Percentiles rank a stretch among this genome's conserved stretches.
phyloP scores from a whole-genome alignment of 1,284 basidiomycete genomes.

The Peniophora sp. region DNA sequence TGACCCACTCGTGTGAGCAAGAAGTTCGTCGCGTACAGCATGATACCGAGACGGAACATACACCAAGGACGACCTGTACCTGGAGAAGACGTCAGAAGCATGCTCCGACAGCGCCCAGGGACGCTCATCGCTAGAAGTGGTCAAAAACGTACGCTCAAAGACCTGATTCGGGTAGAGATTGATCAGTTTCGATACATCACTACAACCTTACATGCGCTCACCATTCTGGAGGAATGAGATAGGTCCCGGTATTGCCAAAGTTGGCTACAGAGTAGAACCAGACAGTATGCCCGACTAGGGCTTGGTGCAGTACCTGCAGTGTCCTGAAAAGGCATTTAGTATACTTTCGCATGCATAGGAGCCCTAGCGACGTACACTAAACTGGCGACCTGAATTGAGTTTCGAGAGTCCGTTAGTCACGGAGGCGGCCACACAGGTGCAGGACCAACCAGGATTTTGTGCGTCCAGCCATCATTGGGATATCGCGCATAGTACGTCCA shows the following conservation, averaged over 20 bases:
- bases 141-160: conserved; percentile 31
- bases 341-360: not conserved
- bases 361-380: conserved; percentile 30
- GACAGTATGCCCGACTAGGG: conserved; percentile 44
- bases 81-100: conserved; percentile 14
- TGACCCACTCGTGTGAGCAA: not conserved
- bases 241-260: conserved; percentile 31
- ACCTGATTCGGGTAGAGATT: conserved; percentile 20
- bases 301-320: conserved; percentile 44
- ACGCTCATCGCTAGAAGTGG: not conserved
- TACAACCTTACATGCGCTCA: conserved; percentile 11
- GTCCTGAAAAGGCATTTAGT: conserved; percentile 24
- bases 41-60: conserved; percentile 26
- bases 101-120: conserved; percentile 10
- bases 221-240: conserved; percentile 43
- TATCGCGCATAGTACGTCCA: conserved; percentile 49
- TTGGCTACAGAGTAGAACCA: conserved; percentile 50
- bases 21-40: too few species aligned
- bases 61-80: conserved; percentile 48
- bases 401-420: not conserved
- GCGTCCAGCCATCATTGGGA: conserved; percentile 40
- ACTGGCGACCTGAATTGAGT: conserved; percentile 27
- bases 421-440: not conserved
- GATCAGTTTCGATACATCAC: too few species aligned
- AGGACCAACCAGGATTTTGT: conserved; percentile 46